phyloP scores from a whole-genome alignment of 2,329 filamentous ascomycete genomes.

The Alternaria longipes region DNA sequence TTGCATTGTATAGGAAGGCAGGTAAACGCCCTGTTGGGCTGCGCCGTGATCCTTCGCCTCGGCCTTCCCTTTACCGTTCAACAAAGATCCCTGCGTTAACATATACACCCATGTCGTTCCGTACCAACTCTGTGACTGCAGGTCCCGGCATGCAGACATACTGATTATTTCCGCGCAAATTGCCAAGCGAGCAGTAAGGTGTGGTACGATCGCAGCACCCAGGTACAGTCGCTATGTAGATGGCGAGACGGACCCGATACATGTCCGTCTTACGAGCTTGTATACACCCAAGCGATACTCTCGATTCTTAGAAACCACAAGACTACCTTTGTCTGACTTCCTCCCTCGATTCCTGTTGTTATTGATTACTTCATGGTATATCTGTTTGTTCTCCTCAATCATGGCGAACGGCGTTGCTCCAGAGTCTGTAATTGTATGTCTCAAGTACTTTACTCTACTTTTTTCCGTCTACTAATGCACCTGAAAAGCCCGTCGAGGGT shows the following conservation, averaged over 20 bases:
- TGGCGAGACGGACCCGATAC: conserved; percentile 4
- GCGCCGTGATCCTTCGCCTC: conserved; percentile 5
- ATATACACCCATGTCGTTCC: conserved; percentile 2
- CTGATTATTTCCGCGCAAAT: conserved; percentile 8
- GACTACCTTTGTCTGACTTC: not conserved
- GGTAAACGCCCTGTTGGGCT: not conserved
- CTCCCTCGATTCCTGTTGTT: not conserved
- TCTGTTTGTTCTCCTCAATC: not conserved
- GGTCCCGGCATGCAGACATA: not conserved
- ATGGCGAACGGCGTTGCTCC: conserved; percentile 20
- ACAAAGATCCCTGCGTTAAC: conserved; percentile 5
- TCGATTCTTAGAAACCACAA: not conserved
- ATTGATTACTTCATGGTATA: not conserved
- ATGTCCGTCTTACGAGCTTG: not conserved
- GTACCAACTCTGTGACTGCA: conserved; percentile 6
- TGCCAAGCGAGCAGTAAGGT: not conserved
- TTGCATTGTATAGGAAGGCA: not conserved
- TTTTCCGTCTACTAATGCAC: conserved; percentile 5
- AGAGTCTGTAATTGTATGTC: conserved; percentile 23
- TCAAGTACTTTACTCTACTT: not conserved
- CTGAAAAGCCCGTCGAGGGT: conserved; percentile 24
- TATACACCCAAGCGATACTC: not conserved
- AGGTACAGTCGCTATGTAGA: conserved; percentile 5
- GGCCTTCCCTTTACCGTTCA: not conserved
- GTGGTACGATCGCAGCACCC: conserved; percentile 6